Evolutionary conservation across 768 basidiomycete genomes (phyloP), one percentile per base, ranked within the genome.

Genomic region (Glaciozyma antarctica): DNA sequence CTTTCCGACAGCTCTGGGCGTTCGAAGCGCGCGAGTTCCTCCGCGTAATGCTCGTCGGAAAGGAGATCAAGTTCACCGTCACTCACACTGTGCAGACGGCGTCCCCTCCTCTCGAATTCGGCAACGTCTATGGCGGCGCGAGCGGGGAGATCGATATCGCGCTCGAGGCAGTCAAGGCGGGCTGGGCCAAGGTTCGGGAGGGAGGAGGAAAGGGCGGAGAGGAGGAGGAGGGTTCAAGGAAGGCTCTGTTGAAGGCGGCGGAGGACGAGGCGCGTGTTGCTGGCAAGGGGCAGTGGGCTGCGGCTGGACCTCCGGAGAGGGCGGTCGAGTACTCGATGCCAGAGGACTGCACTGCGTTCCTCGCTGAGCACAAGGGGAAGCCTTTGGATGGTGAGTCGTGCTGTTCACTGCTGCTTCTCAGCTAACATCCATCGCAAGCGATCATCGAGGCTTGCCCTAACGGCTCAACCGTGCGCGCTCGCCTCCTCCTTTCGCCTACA

Each of bases 121-220:
- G 90, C 41, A 45, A 63, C 60, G 70, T 73, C 52, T 66, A 62
- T 43, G 54, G 61, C 32, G n/a, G 17, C 15, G 81, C 79, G 34
- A 88, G 83, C 22, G 86, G 88, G 65, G 88, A 86, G 10, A 75
- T 84, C 60, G 90, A 93, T 72, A 76, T 93, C 26, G 80, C 84
- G 6, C 80, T 81, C 0, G 88, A 91, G 74, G 76, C 94, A n/a
- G 81, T 98, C 48, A 84, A 81, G 73, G 83, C 82, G 66, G 95
- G 94, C n/a, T 97, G 91, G 91, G 90, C 84, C 16, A 93, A 88
- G 77, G 79, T 91, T 51, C 90, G 95, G 76, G 94, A 97, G 67
- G 77, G 82, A 51, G 64, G 58, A 47, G 45, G 41, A 47, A 72
- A 44, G 74, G 75, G 17, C 71, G 75, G 67, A 70, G 91, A 87